phyloP scores from a whole-genome alignment of 805 yeast species.

The Candida awuae region DNA sequence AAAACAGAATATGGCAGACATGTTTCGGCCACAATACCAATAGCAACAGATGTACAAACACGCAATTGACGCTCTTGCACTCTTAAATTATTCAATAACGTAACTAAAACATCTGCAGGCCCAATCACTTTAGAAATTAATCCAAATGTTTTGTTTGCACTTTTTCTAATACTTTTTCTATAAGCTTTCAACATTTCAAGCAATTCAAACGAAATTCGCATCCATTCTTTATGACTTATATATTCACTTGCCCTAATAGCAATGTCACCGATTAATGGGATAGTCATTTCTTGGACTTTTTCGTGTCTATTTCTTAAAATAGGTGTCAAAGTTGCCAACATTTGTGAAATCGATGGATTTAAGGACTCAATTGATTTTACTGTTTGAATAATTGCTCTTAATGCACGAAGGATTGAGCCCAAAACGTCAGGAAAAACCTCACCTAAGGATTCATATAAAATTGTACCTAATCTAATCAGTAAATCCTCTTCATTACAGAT shows the following conservation, averaged over 20 bases:
- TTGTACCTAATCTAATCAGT: slow-evolving; percentile 59
- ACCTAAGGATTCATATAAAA: slow-evolving; percentile 84
- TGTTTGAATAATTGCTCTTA: slow-evolving; percentile 51
- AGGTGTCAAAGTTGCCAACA: slow-evolving; percentile 85
- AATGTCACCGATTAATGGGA: slow-evolving; percentile 70
- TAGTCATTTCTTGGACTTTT: slow-evolving; percentile 79
- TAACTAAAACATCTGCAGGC: slow-evolving; percentile 86
- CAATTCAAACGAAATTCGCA: slow-evolving; percentile 87
- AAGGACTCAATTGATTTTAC: slow-evolving; percentile 47
- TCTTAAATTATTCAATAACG: slow-evolving; percentile 72
- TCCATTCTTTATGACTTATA: slow-evolving; percentile 92
- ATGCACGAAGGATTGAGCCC: slow-evolving; percentile 73
- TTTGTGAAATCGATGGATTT: slow-evolving; percentile 76
- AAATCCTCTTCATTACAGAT: slow-evolving; percentile 56
- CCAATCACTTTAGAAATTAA: slow-evolving; percentile 87
- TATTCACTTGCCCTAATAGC: slow-evolving; percentile 75
- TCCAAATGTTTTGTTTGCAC: slow-evolving; percentile 90
- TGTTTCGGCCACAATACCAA: slow-evolving; percentile 90
- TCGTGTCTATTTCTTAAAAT: slow-evolving; percentile 84
- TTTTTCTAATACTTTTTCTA: slow-evolving; percentile 64
- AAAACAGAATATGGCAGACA: slow-evolving; percentile 90
- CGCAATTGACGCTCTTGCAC: slow-evolving; percentile 95
- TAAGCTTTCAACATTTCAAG: slow-evolving; percentile 82
- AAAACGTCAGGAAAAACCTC: slow-evolving; percentile 92
- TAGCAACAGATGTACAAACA: slow-evolving; percentile 96